These are phyloP conservation scores for Blumeria graminis DNA, from an alignment of 2,329 filamentous ascomycete genomes.

Conservation along the genomic window DNA sequence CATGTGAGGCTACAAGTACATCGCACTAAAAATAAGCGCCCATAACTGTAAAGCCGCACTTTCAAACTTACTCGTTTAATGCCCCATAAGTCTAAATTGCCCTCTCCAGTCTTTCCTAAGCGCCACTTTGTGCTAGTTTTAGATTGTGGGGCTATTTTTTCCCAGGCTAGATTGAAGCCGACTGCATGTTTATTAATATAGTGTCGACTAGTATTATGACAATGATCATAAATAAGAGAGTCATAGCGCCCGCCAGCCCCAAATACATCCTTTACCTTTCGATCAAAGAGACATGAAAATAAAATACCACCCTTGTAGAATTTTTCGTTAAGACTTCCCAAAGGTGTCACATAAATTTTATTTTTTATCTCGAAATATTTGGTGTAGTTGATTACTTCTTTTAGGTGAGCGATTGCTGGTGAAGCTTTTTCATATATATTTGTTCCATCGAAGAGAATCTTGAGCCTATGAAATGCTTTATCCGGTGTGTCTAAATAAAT, in stretches of 20 bases:
- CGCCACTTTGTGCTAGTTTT: slow-evolving; percentile 28
- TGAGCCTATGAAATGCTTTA: slow-evolving; percentile 32
- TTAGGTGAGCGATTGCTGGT: slow-evolving; percentile 55
- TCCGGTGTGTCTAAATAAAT: slow-evolving; percentile 23
- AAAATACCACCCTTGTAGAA: slow-evolving; percentile 72
- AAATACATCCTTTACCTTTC: slow-evolving; percentile 62
- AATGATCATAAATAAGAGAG: slow-evolving; percentile 61
- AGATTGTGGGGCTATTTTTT: slow-evolving; percentile 35
- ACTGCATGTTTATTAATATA: slow-evolving; percentile 56
- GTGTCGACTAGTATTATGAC: slow-evolving; percentile 39
- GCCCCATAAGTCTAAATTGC: slow-evolving; percentile 32
- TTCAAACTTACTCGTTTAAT: slow-evolving; percentile 31
- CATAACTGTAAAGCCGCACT: background rate
- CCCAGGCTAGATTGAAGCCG: slow-evolving; percentile 78
- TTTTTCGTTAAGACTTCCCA: slow-evolving; percentile 73
- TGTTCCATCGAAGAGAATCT: slow-evolving; percentile 34
- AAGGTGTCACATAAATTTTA: slow-evolving; percentile 63
- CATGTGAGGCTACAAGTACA: slow-evolving; percentile 73
- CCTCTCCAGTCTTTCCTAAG: slow-evolving; percentile 45
- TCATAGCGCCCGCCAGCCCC: slow-evolving; percentile 91
- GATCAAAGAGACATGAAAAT: slow-evolving; percentile 78
- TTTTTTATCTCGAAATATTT: slow-evolving; percentile 50
- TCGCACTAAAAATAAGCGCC: slow-evolving; percentile 37
- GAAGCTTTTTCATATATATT: slow-evolving; percentile 53
- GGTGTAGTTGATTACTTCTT: slow-evolving; percentile 51